Conservation (phyloP, 2,329 filamentous ascomycete genomes). For the Curvularia spicifera region DNA sequence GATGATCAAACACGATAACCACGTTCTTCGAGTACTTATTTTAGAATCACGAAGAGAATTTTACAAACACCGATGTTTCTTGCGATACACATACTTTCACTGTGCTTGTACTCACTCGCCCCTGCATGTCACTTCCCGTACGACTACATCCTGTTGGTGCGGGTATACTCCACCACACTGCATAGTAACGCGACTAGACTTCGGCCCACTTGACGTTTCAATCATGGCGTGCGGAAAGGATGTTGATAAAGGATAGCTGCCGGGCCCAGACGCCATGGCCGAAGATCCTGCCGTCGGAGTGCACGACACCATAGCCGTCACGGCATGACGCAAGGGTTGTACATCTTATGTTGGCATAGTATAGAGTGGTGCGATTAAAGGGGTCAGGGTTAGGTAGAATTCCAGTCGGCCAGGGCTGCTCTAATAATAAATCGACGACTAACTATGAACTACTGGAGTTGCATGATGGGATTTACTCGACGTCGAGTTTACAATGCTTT, state of each 20-base stretch:
- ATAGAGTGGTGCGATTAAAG: not conserved
- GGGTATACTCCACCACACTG: not conserved
- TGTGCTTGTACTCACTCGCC: not conserved
- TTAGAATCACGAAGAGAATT: not conserved
- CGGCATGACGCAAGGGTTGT: not conserved
- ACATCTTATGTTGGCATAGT: not conserved
- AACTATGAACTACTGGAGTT: not conserved
- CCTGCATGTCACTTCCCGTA: not conserved
- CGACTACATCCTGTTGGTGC: not conserved
- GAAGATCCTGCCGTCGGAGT: not conserved
- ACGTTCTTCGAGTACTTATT: not conserved
- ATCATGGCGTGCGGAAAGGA: not conserved
- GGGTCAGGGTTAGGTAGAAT: not conserved
- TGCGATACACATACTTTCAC: not conserved
- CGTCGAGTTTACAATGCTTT: not conserved
- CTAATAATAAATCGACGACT: not conserved
- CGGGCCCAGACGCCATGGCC: not conserved
- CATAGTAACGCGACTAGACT: not conserved
- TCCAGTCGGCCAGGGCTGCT: not conserved
- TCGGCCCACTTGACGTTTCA: not conserved
- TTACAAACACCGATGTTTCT: not conserved
- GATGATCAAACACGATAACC: not conserved
- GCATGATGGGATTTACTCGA: not conserved
- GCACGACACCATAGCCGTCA: not conserved
- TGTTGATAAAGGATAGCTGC: not conserved